Evolutionary conservation across 2,329 filamentous ascomycete species (phyloP).

Genomic region (Aspergillus tamarii): DNA sequence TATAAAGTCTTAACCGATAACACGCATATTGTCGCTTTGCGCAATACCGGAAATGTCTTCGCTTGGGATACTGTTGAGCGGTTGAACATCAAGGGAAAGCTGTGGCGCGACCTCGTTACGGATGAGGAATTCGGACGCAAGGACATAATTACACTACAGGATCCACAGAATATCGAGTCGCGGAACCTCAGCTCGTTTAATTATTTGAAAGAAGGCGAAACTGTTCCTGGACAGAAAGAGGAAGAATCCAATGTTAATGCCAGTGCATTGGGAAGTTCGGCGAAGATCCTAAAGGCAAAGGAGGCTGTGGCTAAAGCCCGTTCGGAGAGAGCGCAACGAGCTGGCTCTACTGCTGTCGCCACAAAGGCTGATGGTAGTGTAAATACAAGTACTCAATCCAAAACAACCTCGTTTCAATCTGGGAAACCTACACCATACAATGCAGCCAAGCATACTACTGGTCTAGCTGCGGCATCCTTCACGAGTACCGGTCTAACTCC

Average conservation of each 20-base stretch:
- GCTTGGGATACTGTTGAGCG: constrained; percentile 93
- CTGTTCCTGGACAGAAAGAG: constrained; percentile 63
- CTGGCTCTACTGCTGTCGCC: constrained; percentile 55
- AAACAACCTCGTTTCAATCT: constrained; percentile 28
- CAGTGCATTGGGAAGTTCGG: constrained; percentile 73
- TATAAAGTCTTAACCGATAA: constrained; percentile 98
- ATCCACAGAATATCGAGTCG: constrained; percentile 85
- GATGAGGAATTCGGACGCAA: constrained; percentile 84
- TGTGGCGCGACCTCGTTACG: constrained; percentile 88
- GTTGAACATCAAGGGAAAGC: constrained; percentile 95
- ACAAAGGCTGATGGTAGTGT: constrained; percentile 28
- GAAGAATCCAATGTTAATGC: constrained; percentile 71
- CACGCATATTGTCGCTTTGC: constrained; percentile 90
- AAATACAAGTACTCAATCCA: constrained; percentile 20
- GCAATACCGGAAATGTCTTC: constrained; percentile 90
- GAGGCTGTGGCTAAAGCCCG: constrained; percentile 91
- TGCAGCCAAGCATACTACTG: constrained; percentile 86
- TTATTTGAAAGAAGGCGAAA: constrained; percentile 80
- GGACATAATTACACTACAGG: constrained; percentile 95
- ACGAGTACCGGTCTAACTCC: constrained; percentile 93
- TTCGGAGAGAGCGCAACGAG: constrained; percentile 66
- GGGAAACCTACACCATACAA: constrained; percentile 67
- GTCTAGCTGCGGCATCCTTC: constrained; percentile 88
- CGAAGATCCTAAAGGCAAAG: constrained; percentile 87
- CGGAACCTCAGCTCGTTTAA: constrained; percentile 87